Conservation (phyloP, 192 early-diverging fungal genomes). For the Coemansia sp. region DNA sequence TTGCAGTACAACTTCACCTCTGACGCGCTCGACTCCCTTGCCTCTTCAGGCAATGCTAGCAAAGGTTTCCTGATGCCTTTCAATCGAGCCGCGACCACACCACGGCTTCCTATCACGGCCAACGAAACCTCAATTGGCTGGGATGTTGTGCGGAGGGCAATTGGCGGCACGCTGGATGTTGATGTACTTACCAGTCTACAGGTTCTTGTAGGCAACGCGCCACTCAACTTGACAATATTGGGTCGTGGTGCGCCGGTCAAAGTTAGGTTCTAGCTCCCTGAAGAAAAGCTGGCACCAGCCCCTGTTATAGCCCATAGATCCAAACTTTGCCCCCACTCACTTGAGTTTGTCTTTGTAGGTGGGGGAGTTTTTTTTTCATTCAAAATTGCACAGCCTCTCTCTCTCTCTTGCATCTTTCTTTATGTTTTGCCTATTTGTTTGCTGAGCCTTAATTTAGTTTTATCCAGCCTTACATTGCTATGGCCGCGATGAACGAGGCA, state of each 20-base stretch:
- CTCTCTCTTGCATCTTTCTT: neutral
- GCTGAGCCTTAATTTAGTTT: neutral
- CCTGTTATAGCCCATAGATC: neutral
- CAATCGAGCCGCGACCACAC: conserved; percentile 25
- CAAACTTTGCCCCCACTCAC: neutral
- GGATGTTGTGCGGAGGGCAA: conserved; percentile 37
- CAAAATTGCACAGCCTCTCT: neutral
- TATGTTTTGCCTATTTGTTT: neutral
- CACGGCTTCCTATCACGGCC: conserved; percentile 28
- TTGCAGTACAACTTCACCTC: conserved; percentile 37
- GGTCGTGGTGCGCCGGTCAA: conserved; percentile 40
- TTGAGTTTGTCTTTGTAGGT: no score
- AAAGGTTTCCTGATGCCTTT: conserved; percentile 32
- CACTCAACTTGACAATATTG: conserved; percentile 38
- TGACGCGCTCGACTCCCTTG: no score
- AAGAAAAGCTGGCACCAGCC: no score
- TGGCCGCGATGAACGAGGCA: conserved; percentile 25
- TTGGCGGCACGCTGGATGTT: conserved; percentile 45
- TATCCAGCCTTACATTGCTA: neutral
- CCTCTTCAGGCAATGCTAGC: neutral
- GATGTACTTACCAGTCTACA: conserved; percentile 42
- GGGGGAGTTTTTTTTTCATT: neutral
- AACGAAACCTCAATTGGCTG: conserved; percentile 51
- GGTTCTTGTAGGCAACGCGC: conserved; percentile 36
- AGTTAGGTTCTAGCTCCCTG: conserved; percentile 17